These are phyloP conservation scores for Globisporangium rhizosaccharum DNA, from an alignment of 352 stramenopile species.

Conservation along the genomic window DNA sequence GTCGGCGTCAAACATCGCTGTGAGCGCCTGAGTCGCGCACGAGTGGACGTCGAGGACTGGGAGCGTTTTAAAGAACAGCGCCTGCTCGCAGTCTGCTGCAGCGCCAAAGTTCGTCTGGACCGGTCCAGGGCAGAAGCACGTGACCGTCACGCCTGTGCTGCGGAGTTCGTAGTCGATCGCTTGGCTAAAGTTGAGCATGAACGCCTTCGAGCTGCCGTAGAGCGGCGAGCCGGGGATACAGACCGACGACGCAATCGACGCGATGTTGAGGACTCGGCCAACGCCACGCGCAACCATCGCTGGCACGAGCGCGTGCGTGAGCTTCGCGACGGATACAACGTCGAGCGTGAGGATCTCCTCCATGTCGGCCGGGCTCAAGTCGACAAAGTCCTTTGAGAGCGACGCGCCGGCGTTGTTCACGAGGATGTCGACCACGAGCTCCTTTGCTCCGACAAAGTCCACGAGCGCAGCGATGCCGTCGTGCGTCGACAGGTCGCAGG, in stretches of 20 bases:
- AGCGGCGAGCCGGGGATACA: slow-evolving; percentile 52
- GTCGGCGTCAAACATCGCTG: slow-evolving; percentile 45
- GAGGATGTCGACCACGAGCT: slow-evolving; percentile 76
- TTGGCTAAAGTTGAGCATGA: slow-evolving; percentile 68
- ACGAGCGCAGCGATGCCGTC: slow-evolving; percentile 53
- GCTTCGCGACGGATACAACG: slow-evolving; percentile 46
- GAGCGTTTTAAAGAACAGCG: slow-evolving; percentile 49
- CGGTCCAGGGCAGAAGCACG: slow-evolving; percentile 51
- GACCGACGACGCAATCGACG: slow-evolving; percentile 40
- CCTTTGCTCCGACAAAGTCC: slow-evolving; percentile 42
- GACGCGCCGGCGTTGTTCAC: slow-evolving; percentile 75
- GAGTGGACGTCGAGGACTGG: slow-evolving; percentile 22
- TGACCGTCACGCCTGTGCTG: slow-evolving; percentile 58
- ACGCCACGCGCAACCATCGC: slow-evolving; percentile 64
- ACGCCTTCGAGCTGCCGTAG: slow-evolving; percentile 74
- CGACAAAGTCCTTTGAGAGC: slow-evolving; percentile 35
- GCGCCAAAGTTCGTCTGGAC: slow-evolving; percentile 65
- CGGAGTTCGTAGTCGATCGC: slow-evolving; percentile 80
- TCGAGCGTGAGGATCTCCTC: slow-evolving; percentile 68
- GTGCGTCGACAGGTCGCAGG: slow-evolving; percentile 46
- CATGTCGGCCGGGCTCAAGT: slow-evolving; percentile 30
- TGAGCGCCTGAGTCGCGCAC: slow-evolving; percentile 16
- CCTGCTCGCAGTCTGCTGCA: slow-evolving; percentile 28
- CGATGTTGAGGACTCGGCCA: slow-evolving; percentile 81
- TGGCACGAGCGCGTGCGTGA: slow-evolving; percentile 61